Evolutionary conservation across 129 eudicot species (phyloP).

Genomic region (Flaveria linearis): DNA sequence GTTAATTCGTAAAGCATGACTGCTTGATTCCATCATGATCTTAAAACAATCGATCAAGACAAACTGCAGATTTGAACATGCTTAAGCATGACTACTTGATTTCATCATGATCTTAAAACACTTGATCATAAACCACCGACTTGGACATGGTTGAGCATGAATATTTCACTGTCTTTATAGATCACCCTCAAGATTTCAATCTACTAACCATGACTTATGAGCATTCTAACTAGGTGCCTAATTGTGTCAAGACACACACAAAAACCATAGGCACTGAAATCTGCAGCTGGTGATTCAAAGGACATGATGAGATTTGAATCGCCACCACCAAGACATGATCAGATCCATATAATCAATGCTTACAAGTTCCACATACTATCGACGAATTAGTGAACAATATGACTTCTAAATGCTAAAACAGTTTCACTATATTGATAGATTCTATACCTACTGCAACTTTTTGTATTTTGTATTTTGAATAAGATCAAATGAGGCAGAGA

Average conservation of each 20-base stretch:
- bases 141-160: no score
- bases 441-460: neutral
- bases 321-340: neutral
- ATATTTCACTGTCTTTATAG: no score
- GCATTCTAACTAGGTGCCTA: neutral
- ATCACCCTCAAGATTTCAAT: no score
- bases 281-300: neutral
- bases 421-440: neutral
- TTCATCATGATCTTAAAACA: neutral
- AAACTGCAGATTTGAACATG: no score
- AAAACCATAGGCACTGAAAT: neutral
- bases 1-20: constrained; percentile 14
- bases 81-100: neutral
- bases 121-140: neutral
- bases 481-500: constrained; percentile 6
- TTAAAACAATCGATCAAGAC: neutral
- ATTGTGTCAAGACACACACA: neutral
- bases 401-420: neutral
- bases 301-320: neutral
- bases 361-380: neutral
- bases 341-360: neutral
- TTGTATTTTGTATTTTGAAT: neutral
- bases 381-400: neutral
- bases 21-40: neutral
- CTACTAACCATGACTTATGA: neutral